Evolutionary conservation across 1,139 yeast species (phyloP), one percentile per base, ranked within the genome.

Genomic region (Yamadazyma kanchanaburiensis): DNA sequence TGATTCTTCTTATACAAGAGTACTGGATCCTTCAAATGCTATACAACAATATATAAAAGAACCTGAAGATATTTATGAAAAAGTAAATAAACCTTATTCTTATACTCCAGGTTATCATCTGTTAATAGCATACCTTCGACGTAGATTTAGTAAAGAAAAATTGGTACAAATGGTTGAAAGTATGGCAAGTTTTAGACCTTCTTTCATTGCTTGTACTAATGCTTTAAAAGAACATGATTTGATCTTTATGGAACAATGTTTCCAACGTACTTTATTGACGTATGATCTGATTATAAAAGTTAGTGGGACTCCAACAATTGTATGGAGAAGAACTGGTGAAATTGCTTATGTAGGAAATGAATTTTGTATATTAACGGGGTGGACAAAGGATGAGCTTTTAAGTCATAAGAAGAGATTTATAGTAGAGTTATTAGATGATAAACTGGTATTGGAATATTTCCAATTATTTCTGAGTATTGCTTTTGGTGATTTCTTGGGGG

Each of bases 261-360:
- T 89, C 60, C 97, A 91, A 54, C 62, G 98, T 28, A 88, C 97
- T 0, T 60, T 91, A 27, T 60, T 89, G 27, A 95, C 94, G 38
- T 91, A 88, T 53, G 94, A 87, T 43, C 84, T 80, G 52, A 85
- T 85, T 51, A 83, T 91, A 24, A 69, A 79, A 12, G 77, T 83
- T 15, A 80, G 89, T 26, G 96, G 96, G 0, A 89, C 97, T 0
- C 97, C 97, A 0, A 88, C 96, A 0, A 76, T 89, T 16, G 91
- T 88, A 5, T 91, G 97, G 97, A 67, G 98, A 41, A 69, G 97
- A 34, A 88, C 96, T 1, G 96, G 96, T 7, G 96, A 89, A 53
- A 85, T 91, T 13, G 94, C 96, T 0, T 89, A 88, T 37, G 95
- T 89, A 3, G 95, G 95, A 8, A 85, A 83, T 44, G 97, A 91